Conservation (phyloP, 2,329 filamentous ascomycete genomes). For the Cadophora malorum region DNA sequence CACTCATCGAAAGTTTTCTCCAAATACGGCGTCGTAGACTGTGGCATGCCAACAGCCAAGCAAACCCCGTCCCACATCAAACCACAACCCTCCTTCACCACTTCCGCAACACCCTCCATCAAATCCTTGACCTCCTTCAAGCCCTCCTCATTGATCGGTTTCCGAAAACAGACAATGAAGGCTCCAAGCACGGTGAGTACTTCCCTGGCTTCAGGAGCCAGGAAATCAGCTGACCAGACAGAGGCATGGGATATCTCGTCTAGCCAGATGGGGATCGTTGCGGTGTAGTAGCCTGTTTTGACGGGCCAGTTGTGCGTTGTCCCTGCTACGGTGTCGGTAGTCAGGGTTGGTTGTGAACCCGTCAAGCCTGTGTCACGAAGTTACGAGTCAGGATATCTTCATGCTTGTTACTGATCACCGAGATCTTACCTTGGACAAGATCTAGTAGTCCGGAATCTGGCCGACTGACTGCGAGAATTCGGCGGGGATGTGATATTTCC, state of each 20-base stretch:
- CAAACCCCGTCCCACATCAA: constrained; percentile 70
- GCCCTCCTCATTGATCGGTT: constrained; percentile 45
- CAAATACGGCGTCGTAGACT: constrained; percentile 40
- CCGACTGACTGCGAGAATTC: constrained; percentile 60
- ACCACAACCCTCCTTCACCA: constrained; percentile 63
- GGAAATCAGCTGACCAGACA: constrained; percentile 63
- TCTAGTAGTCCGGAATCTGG: constrained; percentile 53
- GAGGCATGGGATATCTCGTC: constrained; percentile 57
- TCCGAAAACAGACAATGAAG: constrained; percentile 60
- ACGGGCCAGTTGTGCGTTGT: constrained; percentile 62
- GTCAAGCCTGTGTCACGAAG: constrained; percentile 56
- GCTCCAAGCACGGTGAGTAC: constrained; percentile 67
- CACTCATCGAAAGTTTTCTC: constrained; percentile 58
- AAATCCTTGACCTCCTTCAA: constrained; percentile 48
- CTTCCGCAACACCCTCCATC: constrained; percentile 58
- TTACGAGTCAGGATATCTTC: constrained; percentile 21
- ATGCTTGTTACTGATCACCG: background rate
- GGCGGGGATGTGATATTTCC: constrained; percentile 57
- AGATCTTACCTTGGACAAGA: constrained; percentile 58
- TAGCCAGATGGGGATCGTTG: constrained; percentile 70
- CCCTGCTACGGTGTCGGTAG: constrained; percentile 53
- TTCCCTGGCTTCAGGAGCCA: constrained; percentile 65
- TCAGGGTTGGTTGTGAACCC: constrained; percentile 50
- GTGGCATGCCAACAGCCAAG: constrained; percentile 61
- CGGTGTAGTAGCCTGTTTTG: constrained; percentile 66